A percentile compares a stretch with the other conserved stretches of the same genome.
Conservation (phyloP, 768 basidiomycete species). For the Suillus weaverae region DNA sequence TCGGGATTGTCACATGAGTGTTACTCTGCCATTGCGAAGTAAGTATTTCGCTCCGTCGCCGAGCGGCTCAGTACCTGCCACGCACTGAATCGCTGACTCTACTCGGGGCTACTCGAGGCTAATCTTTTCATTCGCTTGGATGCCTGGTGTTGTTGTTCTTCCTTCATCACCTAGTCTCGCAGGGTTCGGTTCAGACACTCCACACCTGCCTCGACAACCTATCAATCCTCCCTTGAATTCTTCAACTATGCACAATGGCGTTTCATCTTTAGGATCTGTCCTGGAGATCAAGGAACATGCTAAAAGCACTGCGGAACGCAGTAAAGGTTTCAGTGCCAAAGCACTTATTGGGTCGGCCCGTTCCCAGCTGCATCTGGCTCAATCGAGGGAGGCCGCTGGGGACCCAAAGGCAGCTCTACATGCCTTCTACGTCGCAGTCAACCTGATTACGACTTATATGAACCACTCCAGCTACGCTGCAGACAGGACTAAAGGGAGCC, state of each 20-base stretch:
- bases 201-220: constrained; percentile 14
- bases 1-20: background rate
- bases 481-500: constrained; percentile 51
- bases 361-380: constrained; percentile 53
- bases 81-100: constrained; percentile 3
- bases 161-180: constrained; percentile 31
- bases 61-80: constrained; percentile 5
- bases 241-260: constrained; percentile 44
- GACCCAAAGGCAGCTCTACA: constrained; percentile 63
- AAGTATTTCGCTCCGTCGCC: constrained; percentile 2
- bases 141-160: constrained; percentile 45
- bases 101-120: constrained; percentile 1
- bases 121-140: constrained; percentile 22
- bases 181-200: constrained; percentile 30
- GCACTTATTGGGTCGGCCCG: constrained; percentile 65
- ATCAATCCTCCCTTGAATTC: background rate
- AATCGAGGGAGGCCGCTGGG: constrained; percentile 51
- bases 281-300: constrained; percentile 50
- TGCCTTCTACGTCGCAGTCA: constrained; percentile 61
- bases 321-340: constrained; percentile 58
- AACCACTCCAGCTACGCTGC: constrained; percentile 56
- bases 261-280: constrained; percentile 28
- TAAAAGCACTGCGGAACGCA: constrained; percentile 48
- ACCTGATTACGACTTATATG: constrained; percentile 57
- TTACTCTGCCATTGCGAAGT: constrained; percentile 14